Base-by-base conservation (phyloP, 768 basidiomycete species). In the Neoboletus brunneissimus region DNA sequence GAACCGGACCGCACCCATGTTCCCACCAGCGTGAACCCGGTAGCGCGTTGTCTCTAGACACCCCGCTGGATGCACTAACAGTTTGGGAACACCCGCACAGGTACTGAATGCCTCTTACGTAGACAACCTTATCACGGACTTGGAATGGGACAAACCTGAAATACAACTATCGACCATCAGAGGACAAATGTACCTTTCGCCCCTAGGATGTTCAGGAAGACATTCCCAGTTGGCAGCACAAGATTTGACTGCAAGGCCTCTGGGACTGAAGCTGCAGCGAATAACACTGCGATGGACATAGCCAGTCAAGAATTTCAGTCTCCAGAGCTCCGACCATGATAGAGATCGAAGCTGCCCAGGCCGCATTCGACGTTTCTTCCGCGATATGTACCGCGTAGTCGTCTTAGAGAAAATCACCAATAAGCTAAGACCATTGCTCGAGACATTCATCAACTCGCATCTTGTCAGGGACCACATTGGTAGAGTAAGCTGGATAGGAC, bases 331-430 rank as follows among this genome's bases (percentile, higher is more conserved):
- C 75, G 43, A 77, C 68, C 58, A 78, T 65, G 60, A 79, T 80
- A 7, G 77, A 76, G 35, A 79, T 71, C 7, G 79, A 78, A 22
- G 75, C 78, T 13, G 76, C 75, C 23, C 69, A 64, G 5, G 77
- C 73, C n/a, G 76, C 75, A 42, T n/a, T 74, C 7, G 77, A 66
- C 0, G 73, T 75, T 67, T 80, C 77, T 57, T 79, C 78, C 4
- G 79, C 71, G 18, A 80, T 77, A 53, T 79, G 77, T 7, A 74
- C 79, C 11, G 76, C 78, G 20, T 78, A 80, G 60, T 80, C 77
- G 37, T 79, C n/a, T 79, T 60, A 13, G 35, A 25, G 48, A 22
- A 48, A 23, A 44, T 12, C 16, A 25, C 34, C 2, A 27, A 12
- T 47, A 13, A 41, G 37, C 20, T 20, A 25, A 11, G 18, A 43